Evolutionary conservation across 2,329 filamentous ascomycete species (phyloP).

Genomic region (Stachybotrys chartarum): DNA sequence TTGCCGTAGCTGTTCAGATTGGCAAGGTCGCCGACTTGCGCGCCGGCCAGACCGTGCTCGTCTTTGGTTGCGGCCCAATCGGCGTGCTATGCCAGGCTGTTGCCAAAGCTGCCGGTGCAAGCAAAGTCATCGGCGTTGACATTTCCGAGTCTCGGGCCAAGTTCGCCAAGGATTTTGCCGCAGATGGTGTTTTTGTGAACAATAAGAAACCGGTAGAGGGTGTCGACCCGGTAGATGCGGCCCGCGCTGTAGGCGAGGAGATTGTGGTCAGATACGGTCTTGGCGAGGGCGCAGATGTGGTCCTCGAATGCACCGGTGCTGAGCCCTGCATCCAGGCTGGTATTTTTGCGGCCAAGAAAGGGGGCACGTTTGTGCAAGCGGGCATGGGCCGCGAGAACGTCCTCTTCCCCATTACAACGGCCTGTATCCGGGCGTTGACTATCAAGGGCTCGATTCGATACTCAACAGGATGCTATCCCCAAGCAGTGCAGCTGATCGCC

Average conservation of each 20-base stretch:
- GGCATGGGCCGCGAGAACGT: conserved; percentile 45
- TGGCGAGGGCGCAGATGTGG: conserved; percentile 38
- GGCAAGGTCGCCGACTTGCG: conserved; percentile 29
- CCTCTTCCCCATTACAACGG: conserved; percentile 41
- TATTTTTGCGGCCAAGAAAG: conserved; percentile 32
- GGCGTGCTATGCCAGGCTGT: conserved; percentile 29
- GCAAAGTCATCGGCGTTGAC: conserved; percentile 34
- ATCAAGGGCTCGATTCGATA: conserved; percentile 47
- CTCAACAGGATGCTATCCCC: conserved; percentile 38
- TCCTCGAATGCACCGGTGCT: conserved; percentile 40
- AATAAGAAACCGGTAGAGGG: conserved; percentile 16
- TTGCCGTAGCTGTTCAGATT: conserved; percentile 37
- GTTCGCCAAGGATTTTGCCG: conserved; percentile 10
- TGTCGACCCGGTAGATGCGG: conserved; percentile 26
- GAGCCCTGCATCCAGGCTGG: conserved; percentile 40
- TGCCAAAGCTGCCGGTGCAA: conserved; percentile 34
- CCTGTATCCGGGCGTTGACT: conserved; percentile 38
- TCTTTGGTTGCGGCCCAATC: conserved; percentile 27
- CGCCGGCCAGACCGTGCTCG: conserved; percentile 28
- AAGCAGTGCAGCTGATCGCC: conserved; percentile 41
- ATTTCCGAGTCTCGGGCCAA: conserved; percentile 9
- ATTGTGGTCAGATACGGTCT: conserved; percentile 31
- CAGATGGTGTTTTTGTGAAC: conserved; percentile 32
- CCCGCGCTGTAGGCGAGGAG: conserved; percentile 26
- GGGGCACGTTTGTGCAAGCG: conserved; percentile 45